Evolutionary conservation across 139 green algal species (phyloP), one percentile per base, ranked within the genome.

Genomic region (Ostreobium quekettii): DNA sequence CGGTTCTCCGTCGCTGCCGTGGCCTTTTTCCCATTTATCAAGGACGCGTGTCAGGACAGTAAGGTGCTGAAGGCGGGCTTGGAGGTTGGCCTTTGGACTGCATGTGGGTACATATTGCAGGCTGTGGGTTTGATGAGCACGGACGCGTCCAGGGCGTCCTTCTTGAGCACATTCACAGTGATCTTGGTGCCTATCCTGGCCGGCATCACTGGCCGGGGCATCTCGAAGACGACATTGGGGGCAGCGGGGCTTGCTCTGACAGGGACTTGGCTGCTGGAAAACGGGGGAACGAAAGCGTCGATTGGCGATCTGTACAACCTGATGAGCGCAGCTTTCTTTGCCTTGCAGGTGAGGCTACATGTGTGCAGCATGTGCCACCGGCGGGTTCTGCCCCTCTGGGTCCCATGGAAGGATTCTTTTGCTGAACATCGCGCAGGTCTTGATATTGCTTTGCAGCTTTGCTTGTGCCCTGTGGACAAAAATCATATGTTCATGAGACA

Each of bases 91-190:
- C 19, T 60, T 0, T 80, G 70, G 70, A 69, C 36, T 30, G 65
- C 70, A 8, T 29, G 64, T 2, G 74, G 74, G 36, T 86, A 90
- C 63, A 48, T 81, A 3, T 67, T 73, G 38, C 88, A 95, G 66
- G 64, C 74, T 0, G 28, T 83, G 22, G 88, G 78, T 0, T 71
- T 95, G 11, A 46, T 82, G 2, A 78, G 78, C 48, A 87, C 85
- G 2, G 83, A 92, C 36, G 88, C 88, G 3, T 83, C 74, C 0
- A 63, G 84, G 24, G 86, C 79, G 11, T 84, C 71, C 37, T 89
- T 95, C 60, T 77, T 95, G 3, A 85, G 73, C 53, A 87, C 88
- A 0, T 89, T 95, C 71, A 95, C 88, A 7, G 88, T 95, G 1
- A 74, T 95, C 32, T 72, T 83, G 11, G 88, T 95, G 19, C 89